A percentile compares a stretch with the other conserved stretches of the same genome.
These are phyloP conservation scores for Penicillium paxilli DNA, from an alignment of 495 filamentous ascomycete species.

Conservation along the genomic window DNA sequence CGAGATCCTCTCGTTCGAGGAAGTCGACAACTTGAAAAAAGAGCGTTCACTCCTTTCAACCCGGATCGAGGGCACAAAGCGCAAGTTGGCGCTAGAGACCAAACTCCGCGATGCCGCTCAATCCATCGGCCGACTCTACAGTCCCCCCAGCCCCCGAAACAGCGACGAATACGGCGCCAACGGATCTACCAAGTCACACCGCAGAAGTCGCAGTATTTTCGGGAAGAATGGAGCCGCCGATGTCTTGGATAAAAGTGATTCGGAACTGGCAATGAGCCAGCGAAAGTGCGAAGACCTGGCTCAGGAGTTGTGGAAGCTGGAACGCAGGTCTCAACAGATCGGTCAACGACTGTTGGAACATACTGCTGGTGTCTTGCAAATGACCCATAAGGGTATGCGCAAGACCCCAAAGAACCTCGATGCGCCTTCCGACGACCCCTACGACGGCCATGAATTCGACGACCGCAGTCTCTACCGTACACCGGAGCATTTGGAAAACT, in stretches of 20 bases:
- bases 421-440: constrained; percentile 67
- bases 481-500: constrained; percentile 64
- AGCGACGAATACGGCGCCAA: constrained; percentile 35
- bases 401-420: constrained; percentile 46
- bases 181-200: constrained; percentile 26
- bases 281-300: constrained; percentile 85
- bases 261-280: constrained; percentile 71
- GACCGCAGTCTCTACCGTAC: constrained; percentile 77
- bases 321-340: constrained; percentile 69
- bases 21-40: constrained; percentile 88
- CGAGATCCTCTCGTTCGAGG: constrained; percentile 84
- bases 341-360: constrained; percentile 79
- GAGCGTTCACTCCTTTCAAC: constrained; percentile 66
- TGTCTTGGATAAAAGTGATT: constrained; percentile 58
- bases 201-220: constrained; percentile 51
- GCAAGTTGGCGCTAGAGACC: constrained; percentile 85
- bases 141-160: constrained; percentile 45
- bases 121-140: constrained; percentile 78
- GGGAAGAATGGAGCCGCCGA: constrained; percentile 35
- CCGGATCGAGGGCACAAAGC: constrained; percentile 75
- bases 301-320: constrained; percentile 72
- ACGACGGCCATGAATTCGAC: constrained; percentile 67
- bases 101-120: constrained; percentile 92
- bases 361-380: constrained; percentile 85
- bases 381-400: constrained; percentile 72